Evolutionary conservation across 2,329 filamentous ascomycete genomes (phyloP), one percentile per base, ranked within the genome.

Genomic region (Alternaria conjuncta): DNA sequence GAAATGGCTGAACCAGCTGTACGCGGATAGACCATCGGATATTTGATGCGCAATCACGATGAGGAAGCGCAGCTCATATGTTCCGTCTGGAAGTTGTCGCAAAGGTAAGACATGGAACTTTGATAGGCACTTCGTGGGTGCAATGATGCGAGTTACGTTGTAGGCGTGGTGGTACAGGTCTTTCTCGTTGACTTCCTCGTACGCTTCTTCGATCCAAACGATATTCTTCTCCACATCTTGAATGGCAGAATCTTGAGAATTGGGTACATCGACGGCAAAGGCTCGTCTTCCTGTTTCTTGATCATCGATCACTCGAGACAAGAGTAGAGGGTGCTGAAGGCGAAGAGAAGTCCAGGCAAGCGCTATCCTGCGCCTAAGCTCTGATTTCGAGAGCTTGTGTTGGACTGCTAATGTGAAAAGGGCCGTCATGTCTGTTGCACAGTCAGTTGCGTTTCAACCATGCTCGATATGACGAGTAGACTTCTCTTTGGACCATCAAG

Each of bases 1-100:
- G 36, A 84, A 81, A 55, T 83, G 79, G 12, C 73, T 72, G 61
- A 82, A 78, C 82, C 82, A 84, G 20, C 76, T 78, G 57, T 80
- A 79, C 18, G 78, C 77, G 1, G 77, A 76, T 32, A 85, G 61
- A 1, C 82, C 83, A 53, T 85, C 83, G n/a, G 79, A 79, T 41
- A 83, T 83, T 51, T 83, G 75, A 59, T 84, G 83, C 2, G 76
- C 81, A n/a, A 81, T 76, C 13, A 84, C 67, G 10, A 82, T 68
- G 6, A 83, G 66, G 30, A 84, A 73, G 5, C 73, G 71, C 1
- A 84, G 61, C 5, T 68, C 67, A 15, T 51, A 70, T 0, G 71
- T 78, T 4, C 77, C 78, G 18, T 75, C 65, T 2, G 70, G 49
- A 0, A 71, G 47, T 2, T 44, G 36, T 4, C 58, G 60, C 0